Base-by-base conservation (phyloP, 2,329 filamentous ascomycete genomes). In the Colletotrichum destructivum region DNA sequence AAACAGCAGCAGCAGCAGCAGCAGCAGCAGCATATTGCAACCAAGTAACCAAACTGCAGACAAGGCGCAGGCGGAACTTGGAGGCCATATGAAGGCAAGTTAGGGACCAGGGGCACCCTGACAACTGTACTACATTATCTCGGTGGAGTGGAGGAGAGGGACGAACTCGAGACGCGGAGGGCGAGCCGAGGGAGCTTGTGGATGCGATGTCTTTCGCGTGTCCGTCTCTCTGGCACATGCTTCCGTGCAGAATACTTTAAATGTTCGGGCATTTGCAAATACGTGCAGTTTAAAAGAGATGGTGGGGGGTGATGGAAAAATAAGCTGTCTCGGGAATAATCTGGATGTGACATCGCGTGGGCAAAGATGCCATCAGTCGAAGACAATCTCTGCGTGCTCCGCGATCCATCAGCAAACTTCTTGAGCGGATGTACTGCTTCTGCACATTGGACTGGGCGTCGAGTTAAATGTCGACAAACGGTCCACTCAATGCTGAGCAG, bases 301-400 rank as follows among this genome's bases (percentile, higher is more conserved):
- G 35, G 35, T 38, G 35, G 35, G 35, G 35, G 35, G 3, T 38
- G 8, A 38, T 38, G 8, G 35, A 38, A 38, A 11, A 38, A 3
- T 11, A 38, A 38, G 9, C 2, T 35, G 51, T 38, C 26, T 61
- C 47, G 62, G 42, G 49, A 51, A 38, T 59, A 59, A 46, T 57
- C 52, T 23, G 57, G 13, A 46, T 54, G 68, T 38, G 21, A 52
- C 38, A 62, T 47, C 57, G 64, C 64, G 64, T 65, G 60, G 66
- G 54, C 67, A 64, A 8, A 72, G 46, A 70, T 47, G 61, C 69
- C 51, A 60, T 61, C 54, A 56, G 60, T 69, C 51, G 18, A 69
- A 56, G 54, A 72, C 26, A 55, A 69, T 71, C 35, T 71, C 63
- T 51, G 26, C 47, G 26, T 42, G 54, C 38, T 46, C 42, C 47